Evolutionary conservation across 495 filamentous ascomycete species (phyloP).

Genomic region (Trichodelitschia bisporula): DNA sequence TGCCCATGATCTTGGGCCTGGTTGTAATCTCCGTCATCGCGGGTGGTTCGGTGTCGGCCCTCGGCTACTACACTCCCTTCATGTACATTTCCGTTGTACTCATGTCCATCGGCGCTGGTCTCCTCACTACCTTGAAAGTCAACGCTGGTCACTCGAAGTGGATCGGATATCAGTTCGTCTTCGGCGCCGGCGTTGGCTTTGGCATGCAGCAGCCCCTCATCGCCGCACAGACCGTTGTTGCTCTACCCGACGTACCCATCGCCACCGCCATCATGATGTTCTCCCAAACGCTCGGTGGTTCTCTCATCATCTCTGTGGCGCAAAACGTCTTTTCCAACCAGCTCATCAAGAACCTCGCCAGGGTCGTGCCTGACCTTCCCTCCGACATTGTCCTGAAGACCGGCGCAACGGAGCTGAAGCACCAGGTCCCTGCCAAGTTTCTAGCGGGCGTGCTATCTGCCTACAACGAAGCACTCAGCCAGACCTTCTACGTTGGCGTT

Average conservation of each 20-base stretch:
- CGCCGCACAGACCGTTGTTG: conserved; percentile 36
- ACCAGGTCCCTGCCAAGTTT: conserved; percentile 14
- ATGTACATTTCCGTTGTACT: conserved; percentile 27
- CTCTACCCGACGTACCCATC: conserved; percentile 28
- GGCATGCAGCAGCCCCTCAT: conserved; percentile 47
- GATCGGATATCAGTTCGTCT: conserved; percentile 48
- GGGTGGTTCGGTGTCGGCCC: conserved; percentile 25
- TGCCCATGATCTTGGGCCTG: conserved; percentile 26
- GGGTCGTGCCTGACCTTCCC: conserved; percentile 22
- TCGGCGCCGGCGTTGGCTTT: conserved; percentile 42
- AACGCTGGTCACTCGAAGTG: conserved; percentile 27
- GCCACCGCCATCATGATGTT: conserved; percentile 43
- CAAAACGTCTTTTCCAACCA: conserved; percentile 60
- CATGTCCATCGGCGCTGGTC: conserved; percentile 32
- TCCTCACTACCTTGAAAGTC: conserved; percentile 32
- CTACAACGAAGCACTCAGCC: conserved; percentile 45
- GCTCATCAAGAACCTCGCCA: conserved; percentile 29
- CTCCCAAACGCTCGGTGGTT: conserved; percentile 37
- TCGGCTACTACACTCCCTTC: conserved; percentile 44
- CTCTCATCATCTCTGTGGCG: conserved; percentile 44
- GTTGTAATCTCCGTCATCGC: conserved; percentile 21
- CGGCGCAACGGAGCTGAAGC: conserved; percentile 44
- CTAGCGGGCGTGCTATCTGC: conserved; percentile 33
- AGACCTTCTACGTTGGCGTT: conserved; percentile 43
- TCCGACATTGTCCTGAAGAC: conserved; percentile 21